phyloP scores from a whole-genome alignment of 2,329 filamentous ascomycete genomes.

The Teratosphaeria viscida region DNA sequence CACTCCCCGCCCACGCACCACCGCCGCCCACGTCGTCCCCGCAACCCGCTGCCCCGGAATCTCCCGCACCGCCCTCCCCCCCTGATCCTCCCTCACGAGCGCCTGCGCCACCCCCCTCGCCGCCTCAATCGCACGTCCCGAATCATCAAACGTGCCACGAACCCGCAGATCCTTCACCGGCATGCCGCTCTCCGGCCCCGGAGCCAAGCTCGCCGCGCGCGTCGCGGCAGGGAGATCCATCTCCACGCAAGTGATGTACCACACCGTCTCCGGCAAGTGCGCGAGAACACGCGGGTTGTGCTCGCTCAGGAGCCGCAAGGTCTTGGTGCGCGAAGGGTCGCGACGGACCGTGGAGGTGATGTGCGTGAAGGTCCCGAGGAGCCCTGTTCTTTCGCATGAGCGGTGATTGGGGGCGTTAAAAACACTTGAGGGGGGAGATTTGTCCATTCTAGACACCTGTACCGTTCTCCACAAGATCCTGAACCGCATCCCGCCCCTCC shows the following conservation, averaged over 20 bases:
- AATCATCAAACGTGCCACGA: neutral
- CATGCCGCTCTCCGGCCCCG: neutral
- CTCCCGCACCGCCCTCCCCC: neutral
- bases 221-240: neutral
- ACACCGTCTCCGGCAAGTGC: constrained; percentile 1
- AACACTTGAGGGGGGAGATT: too few relatives aligned
- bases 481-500: neutral
- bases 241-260: neutral
- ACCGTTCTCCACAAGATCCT: neutral
- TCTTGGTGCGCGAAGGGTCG: constrained; percentile 1
- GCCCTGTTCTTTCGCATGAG: neutral
- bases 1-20: neutral
- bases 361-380: neutral
- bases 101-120: neutral
- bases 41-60: neutral
- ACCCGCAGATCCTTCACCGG: neutral
- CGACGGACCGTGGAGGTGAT: constrained; percentile 3
- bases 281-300: constrained; percentile 1
- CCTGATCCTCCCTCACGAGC: neutral
- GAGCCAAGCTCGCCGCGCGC: neutral
- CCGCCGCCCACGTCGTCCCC: neutral
- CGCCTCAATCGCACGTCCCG: neutral
- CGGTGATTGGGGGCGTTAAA: neutral
- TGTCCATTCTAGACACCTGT: neutral
- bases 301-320: neutral